Evolutionary conservation across 1,139 yeast genomes (phyloP).

Genomic region (Blastobotrys elegans): DNA sequence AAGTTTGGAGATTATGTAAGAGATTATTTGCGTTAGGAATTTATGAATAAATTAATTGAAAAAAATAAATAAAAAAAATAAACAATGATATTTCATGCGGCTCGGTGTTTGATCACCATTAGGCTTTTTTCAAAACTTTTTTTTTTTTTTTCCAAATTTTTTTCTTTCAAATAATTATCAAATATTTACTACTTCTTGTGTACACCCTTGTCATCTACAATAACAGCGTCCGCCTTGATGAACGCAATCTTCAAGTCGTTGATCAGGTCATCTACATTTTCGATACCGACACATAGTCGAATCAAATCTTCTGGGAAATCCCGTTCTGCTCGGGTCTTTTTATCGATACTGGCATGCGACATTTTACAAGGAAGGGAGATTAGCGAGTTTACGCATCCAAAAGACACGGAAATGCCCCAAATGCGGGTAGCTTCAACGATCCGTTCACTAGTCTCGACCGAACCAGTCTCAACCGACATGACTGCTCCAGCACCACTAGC

Average conservation of each 20-base stretch:
- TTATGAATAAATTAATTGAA: background rate
- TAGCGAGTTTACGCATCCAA: constrained; percentile 89
- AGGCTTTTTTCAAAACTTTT: background rate
- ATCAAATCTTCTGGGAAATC: constrained; percentile 89
- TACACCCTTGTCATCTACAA: constrained; percentile 1
- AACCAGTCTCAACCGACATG: constrained; percentile 81
- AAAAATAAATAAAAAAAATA: background rate
- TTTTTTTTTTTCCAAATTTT: background rate
- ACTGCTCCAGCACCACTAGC: constrained; percentile 89
- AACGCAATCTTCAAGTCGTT: constrained; percentile 71
- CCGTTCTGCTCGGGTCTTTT: constrained; percentile 78
- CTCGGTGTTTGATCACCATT: background rate
- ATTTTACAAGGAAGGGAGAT: constrained; percentile 90
- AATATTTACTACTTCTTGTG: background rate
- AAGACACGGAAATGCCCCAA: constrained; percentile 87
- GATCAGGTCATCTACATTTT: constrained; percentile 56
- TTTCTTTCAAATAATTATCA: background rate
- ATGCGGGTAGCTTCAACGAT: constrained; percentile 72
- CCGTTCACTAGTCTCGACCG: constrained; percentile 57
- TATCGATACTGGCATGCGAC: constrained; percentile 96
- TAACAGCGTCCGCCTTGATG: constrained; percentile 40
- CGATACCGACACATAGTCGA: constrained; percentile 85
- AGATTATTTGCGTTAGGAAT: constrained; percentile 59
- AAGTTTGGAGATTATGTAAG: constrained; percentile 79
- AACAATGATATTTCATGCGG: background rate